Evolutionary conservation across 257 asterid genomes (phyloP).

Genomic region (Ocimum tenuiflorum): DNA sequence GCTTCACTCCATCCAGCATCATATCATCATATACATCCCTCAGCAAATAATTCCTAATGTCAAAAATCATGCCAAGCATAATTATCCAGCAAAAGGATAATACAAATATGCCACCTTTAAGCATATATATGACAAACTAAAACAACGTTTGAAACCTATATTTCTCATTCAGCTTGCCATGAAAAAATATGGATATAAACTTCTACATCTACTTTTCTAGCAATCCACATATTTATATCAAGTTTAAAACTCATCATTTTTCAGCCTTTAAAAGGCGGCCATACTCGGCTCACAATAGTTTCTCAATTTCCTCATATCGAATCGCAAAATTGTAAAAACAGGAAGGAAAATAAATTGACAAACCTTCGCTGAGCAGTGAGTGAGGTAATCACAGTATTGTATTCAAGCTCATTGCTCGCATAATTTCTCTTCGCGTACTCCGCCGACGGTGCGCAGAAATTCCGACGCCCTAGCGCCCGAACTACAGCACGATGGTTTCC

Average conservation of each 20-base stretch:
- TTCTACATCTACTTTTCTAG: neutral
- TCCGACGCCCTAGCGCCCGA: slow-evolving; percentile 59
- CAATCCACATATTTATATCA: neutral
- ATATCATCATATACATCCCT: slow-evolving; percentile 96
- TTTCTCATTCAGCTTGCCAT: neutral
- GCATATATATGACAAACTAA: neutral
- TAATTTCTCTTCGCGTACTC: slow-evolving; percentile 68
- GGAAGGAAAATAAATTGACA: neutral
- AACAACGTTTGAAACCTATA: neutral
- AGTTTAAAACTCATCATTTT: neutral
- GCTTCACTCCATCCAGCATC: slow-evolving; percentile 98
- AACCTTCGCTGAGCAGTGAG: slow-evolving; percentile 65
- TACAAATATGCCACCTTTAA: neutral
- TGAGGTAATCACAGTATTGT: slow-evolving; percentile 71
- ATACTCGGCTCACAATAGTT: neutral
- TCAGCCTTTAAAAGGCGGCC: neutral
- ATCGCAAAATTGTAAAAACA: neutral
- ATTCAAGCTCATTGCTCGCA: slow-evolving; percentile 71
- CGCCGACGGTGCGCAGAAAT: slow-evolving; percentile 50
- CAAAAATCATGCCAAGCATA: slow-evolving; percentile 13
- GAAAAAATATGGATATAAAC: neutral
- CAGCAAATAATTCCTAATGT: slow-evolving; percentile 54
- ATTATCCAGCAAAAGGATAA: neutral
- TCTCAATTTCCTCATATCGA: neutral
- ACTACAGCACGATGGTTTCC: slow-evolving; percentile 42